phyloP scores from a whole-genome alignment of 164 flowering plant species.

The Litsea cubeba region DNA sequence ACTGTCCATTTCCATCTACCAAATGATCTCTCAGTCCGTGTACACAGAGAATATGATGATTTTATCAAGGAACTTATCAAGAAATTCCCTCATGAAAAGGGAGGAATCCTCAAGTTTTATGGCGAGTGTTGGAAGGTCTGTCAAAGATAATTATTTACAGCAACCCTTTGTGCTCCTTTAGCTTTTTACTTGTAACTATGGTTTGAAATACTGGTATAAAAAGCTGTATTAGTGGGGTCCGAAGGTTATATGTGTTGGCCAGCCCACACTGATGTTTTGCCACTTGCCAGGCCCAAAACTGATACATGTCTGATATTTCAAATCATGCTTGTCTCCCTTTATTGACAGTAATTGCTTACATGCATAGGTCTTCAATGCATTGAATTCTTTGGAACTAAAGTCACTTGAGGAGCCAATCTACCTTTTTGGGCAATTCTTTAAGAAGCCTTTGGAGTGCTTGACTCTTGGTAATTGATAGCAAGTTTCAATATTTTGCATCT shows the following conservation, averaged over 20 bases:
- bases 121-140: slow-evolving; percentile 94
- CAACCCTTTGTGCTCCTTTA: slow-evolving; percentile 12
- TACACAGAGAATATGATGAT: slow-evolving; percentile 71
- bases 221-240: too few species aligned
- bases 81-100: slow-evolving; percentile 86
- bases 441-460: slow-evolving; percentile 89
- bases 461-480: slow-evolving; percentile 63
- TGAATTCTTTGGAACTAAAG: slow-evolving; percentile 89
- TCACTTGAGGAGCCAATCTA: slow-evolving; percentile 96
- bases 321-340: too few species aligned
- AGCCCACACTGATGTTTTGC: too few species aligned
- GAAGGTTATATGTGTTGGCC: too few species aligned
- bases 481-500: neutral
- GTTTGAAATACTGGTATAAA: neutral
- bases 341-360: slow-evolving; percentile 7
- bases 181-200: neutral
- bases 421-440: slow-evolving; percentile 92
- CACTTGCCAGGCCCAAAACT: too few species aligned
- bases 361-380: slow-evolving; percentile 73
- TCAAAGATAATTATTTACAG: slow-evolving; percentile 22
- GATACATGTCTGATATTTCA: too few species aligned
- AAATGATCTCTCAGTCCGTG: slow-evolving; percentile 67
- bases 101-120: slow-evolving; percentile 81
- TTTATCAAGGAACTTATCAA: slow-evolving; percentile 63
- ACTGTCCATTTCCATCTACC: slow-evolving; percentile 97